Conservation (phyloP, 2,329 filamentous ascomycete species). For the Venturiaceae sp. region DNA sequence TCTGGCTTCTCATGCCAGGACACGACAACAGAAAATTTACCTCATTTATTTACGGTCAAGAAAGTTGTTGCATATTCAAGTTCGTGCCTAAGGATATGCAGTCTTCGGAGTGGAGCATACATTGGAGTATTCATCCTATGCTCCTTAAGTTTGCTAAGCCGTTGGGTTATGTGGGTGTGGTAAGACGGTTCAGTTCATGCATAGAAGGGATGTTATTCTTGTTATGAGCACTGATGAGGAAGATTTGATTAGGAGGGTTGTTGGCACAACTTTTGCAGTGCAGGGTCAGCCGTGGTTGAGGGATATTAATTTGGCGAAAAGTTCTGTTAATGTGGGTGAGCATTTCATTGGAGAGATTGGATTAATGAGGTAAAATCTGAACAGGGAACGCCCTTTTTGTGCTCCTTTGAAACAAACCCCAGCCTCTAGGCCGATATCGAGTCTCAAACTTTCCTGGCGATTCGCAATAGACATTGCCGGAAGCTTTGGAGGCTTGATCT, state of each 20-base stretch:
- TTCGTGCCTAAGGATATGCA: constrained; percentile 40
- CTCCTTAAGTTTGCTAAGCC: constrained; percentile 14
- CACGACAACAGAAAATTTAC: constrained; percentile 22
- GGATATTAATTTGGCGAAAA: constrained; percentile 43
- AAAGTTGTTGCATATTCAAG: constrained; percentile 14
- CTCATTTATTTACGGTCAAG: constrained; percentile 21
- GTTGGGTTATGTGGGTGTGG: constrained; percentile 15
- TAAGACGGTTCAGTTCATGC: constrained; percentile 24
- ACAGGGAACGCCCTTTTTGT: too few species aligned
- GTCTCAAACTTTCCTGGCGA: too few species aligned
- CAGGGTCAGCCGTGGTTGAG: constrained; percentile 39
- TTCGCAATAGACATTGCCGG: too few species aligned
- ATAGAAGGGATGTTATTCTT: constrained; percentile 32
- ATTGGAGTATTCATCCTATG: constrained; percentile 25
- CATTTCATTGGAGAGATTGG: neutral
- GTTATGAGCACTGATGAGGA: constrained; percentile 35
- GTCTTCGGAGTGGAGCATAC: constrained; percentile 32
- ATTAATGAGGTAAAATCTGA: too few species aligned
- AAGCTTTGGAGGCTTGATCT: too few species aligned
- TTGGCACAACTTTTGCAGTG: constrained; percentile 33
- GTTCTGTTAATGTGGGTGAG: constrained; percentile 37
- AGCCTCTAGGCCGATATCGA: too few species aligned
- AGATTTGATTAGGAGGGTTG: constrained; percentile 29
- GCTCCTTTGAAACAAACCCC: too few species aligned
- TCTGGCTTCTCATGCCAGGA: constrained; percentile 39